Conservation (phyloP, 441 rosid genomes). For the Gossypium schwendimanii region DNA sequence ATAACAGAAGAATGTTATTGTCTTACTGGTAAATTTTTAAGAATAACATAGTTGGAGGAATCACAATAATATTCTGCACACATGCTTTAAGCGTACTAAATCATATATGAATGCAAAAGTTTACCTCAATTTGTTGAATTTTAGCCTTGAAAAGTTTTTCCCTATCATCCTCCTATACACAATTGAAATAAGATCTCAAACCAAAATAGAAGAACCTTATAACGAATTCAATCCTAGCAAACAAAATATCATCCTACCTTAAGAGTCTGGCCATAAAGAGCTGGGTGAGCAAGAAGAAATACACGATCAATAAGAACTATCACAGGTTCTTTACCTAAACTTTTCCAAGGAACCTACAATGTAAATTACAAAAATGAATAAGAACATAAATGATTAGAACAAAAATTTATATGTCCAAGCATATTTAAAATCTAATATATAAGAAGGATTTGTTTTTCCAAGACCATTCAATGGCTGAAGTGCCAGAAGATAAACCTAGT, state of each 20-base stretch:
- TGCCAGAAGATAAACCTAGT: background rate
- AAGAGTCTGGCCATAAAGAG: constrained; percentile 50
- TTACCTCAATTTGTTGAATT: constrained; percentile 92
- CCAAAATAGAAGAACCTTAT: background rate
- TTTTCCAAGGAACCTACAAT: constrained; percentile 94
- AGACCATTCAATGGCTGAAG: background rate
- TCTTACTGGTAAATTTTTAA: background rate
- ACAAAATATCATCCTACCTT: constrained; percentile 37
- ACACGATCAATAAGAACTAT: constrained; percentile 90
- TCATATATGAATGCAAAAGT: background rate
- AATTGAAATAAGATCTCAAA: constrained; percentile 3
- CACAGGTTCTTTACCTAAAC: constrained; percentile 95
- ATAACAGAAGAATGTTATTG: background rate
- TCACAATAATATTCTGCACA: background rate
- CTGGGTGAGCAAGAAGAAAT: constrained; percentile 83
- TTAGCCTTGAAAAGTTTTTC: constrained; percentile 79
- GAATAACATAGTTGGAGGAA: background rate
- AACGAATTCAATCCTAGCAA: background rate
- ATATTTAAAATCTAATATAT: background rate
- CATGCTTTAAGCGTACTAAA: background rate
- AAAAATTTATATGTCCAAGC: constrained; percentile 4
- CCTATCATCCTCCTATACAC: constrained; percentile 70
- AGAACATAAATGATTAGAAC: background rate
- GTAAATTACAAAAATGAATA: background rate
- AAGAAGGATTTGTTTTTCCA: background rate